Percentiles rank a stretch among this genome's conserved stretches.
phyloP scores from a whole-genome alignment of 2,329 filamentous ascomycete genomes.

The Orbilia brochopaga region DNA sequence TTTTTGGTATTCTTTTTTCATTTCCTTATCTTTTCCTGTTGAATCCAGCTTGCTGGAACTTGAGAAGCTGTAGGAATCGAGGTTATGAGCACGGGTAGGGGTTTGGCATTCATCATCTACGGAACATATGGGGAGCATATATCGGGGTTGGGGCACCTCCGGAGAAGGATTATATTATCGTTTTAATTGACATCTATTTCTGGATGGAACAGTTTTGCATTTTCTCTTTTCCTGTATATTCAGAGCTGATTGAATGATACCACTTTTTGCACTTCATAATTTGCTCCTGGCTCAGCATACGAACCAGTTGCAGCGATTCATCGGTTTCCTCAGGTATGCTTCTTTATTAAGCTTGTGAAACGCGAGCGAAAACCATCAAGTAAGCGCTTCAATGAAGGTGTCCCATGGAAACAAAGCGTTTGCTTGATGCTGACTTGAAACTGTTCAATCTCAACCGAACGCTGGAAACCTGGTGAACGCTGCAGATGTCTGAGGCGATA shows the following conservation, averaged over 20 bases:
- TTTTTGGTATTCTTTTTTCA: background rate
- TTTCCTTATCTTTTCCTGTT: background rate
- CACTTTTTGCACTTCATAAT: background rate
- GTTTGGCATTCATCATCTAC: background rate
- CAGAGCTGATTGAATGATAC: background rate
- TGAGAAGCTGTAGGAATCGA: background rate
- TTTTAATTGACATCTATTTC: conserved; percentile 6
- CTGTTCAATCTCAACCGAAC: background rate
- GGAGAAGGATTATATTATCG: conserved; percentile 2
- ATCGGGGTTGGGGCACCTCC: background rate
- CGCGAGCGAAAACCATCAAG: no score
- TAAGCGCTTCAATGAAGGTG: no score
- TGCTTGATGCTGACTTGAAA: no score
- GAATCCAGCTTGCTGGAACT: background rate
- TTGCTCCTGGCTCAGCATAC: background rate
- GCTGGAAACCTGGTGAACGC: background rate
- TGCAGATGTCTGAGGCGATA: background rate
- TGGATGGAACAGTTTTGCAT: background rate
- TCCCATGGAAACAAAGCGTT: no score
- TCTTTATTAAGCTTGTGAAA: background rate
- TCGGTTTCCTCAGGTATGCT: background rate
- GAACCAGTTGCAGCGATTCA: background rate
- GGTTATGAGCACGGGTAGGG: background rate
- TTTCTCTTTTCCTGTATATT: conserved; percentile 6
- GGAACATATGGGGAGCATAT: background rate